Conservation (phyloP, 495 filamentous ascomycete genomes). For the Penicillium lividum region DNA sequence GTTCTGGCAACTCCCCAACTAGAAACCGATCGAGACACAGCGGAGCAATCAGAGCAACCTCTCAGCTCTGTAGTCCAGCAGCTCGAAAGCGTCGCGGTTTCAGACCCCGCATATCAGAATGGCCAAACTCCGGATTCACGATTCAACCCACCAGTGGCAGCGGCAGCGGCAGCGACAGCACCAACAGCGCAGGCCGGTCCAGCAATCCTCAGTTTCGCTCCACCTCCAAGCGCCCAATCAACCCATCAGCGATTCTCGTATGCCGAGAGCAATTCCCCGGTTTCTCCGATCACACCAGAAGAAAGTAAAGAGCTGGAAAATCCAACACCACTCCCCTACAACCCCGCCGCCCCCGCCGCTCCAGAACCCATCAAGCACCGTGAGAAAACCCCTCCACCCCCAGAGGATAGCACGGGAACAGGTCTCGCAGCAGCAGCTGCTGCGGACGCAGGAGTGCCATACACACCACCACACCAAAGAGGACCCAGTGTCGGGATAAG, state of each 20-base stretch:
- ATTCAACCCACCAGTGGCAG: conserved; percentile 23
- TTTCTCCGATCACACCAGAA: conserved; percentile 22
- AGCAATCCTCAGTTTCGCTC: conserved; percentile 29
- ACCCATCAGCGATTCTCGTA: conserved; percentile 24
- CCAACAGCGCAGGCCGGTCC: conserved; percentile 34
- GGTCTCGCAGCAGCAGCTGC: conserved; percentile 69
- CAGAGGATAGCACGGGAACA: conserved; percentile 59
- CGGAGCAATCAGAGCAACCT: conserved; percentile 46
- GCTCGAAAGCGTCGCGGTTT: conserved; percentile 77
- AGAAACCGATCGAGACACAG: conserved; percentile 48
- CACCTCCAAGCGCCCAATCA: conserved; percentile 42
- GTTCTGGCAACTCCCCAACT: conserved; percentile 61
- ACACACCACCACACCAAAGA: conserved; percentile 40
- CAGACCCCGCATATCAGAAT: conserved; percentile 59
- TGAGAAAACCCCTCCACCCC: conserved; percentile 87
- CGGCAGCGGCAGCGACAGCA: conserved; percentile 30
- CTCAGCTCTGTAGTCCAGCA: conserved; percentile 82
- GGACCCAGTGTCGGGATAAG: conserved; percentile 29
- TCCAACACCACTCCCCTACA: conserved; percentile 80
- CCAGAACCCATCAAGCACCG: conserved; percentile 80
- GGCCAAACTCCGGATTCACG: conserved; percentile 53
- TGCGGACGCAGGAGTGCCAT: conserved; percentile 57
- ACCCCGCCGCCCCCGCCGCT: conserved; percentile 83
- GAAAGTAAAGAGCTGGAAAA: conserved; percentile 45
- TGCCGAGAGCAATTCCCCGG: conserved; percentile 13